Conservation (phyloP, 164 flowering plant genomes). For the Chimonanthus salicifolius region DNA sequence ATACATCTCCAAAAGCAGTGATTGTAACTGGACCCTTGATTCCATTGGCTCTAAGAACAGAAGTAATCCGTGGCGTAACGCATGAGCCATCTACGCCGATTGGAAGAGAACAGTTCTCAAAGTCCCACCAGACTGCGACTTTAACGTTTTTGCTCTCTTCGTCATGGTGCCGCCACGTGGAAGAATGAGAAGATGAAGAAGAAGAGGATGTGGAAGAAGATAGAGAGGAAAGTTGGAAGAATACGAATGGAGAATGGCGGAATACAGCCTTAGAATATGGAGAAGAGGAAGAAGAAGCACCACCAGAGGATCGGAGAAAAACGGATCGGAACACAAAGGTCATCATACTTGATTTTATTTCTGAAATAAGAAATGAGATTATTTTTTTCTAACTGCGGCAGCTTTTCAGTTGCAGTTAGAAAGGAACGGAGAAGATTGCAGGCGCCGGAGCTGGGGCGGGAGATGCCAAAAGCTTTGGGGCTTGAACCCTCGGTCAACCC, state of each 20-base stretch:
- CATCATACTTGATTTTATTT: too few species aligned
- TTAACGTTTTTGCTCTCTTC: conserved; percentile 47
- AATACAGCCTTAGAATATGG: conserved; percentile 1
- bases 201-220: background rate
- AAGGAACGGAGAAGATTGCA: too few species aligned
- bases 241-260: background rate
- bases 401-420: too few species aligned
- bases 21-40: conserved; percentile 78
- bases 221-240: background rate
- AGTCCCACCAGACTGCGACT: conserved; percentile 98
- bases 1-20: conserved; percentile 78
- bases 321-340: too few species aligned
- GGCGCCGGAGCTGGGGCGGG: too few species aligned
- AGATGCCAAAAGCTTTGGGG: too few species aligned
- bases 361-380: too few species aligned
- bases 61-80: conserved; percentile 42
- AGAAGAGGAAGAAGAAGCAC: background rate
- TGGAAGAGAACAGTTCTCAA: conserved; percentile 72
- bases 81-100: conserved; percentile 39
- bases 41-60: conserved; percentile 67
- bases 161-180: conserved; percentile 20
- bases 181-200: conserved; percentile 11
- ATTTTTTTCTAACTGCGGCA: too few species aligned
- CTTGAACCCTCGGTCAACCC: too few species aligned
- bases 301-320: too few species aligned